Evolutionary conservation across 306 rosid genomes (phyloP), one percentile per base, ranked within the genome.

Genomic region (Hylodesmum podocarpum): DNA sequence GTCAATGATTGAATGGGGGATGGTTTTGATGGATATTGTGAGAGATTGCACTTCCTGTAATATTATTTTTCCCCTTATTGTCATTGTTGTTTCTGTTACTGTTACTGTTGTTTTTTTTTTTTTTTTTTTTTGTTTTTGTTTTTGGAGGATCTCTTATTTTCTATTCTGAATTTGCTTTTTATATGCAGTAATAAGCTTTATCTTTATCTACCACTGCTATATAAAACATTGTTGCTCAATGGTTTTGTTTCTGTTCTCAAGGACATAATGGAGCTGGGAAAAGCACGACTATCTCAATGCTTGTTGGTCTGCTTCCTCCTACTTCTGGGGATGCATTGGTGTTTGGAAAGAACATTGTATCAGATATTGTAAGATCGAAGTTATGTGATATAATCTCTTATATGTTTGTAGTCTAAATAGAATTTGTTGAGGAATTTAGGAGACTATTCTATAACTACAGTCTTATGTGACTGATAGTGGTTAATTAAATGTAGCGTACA

Each of bases 201-300:
- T 62, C 49, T 61, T 13, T 21, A 19, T 43, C 43, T 51, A 6
- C 57, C 9, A 22, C n/a, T 0, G 2, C 3, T 53, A 10, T 14
- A 13, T 4, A 33, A 33, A 39, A 50, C 14, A 3, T 76, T 71
- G 25, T 76, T 71, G 25, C 75, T 62, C 41, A 61, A 43, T 40
- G 41, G 70, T 81, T 84, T 13, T 76, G 41, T 63, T 65, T 73
- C 50, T 33, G 43, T 47, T 83, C 76, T 85, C 59, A 82, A 94
- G 98, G 98, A 76, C 98, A 94, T 81, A 94, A 90, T 75, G 97
- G 97, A 68, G 98, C 98, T 86, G 98, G 98, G 31, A 94, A 94
- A 85, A 92, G 97, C 82, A 94, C 98, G 10, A 90, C 98, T 36
- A 92, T 94, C 76, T 90, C 98, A 41, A 94, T 94, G 97, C 97